Conservation (phyloP, 768 basidiomycete genomes). For the Trametes villosa region DNA sequence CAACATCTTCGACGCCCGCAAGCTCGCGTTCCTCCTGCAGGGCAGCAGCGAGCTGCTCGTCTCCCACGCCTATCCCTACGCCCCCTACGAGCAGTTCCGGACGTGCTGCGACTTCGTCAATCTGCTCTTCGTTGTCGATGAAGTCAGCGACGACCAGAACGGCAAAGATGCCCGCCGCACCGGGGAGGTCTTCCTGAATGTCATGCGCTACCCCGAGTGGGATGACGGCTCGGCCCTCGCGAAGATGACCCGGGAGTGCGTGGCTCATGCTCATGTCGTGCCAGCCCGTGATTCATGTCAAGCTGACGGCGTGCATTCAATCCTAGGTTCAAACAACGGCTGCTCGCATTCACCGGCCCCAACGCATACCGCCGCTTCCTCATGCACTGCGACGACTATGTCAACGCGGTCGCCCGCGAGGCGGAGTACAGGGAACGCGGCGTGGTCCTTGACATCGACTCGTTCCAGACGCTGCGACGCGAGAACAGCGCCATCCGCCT, state of each 20-base stretch:
- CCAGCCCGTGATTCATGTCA: not conserved
- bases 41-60: slow-evolving; percentile 67
- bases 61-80: slow-evolving; percentile 66
- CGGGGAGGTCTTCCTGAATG: slow-evolving; percentile 57
- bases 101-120: slow-evolving; percentile 66
- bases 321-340: slow-evolving; percentile 60
- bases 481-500: slow-evolving; percentile 73
- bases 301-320: not conserved
- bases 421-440: slow-evolving; percentile 66
- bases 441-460: slow-evolving; percentile 56
- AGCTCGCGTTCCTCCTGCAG: slow-evolving; percentile 65
- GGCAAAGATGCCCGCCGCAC: slow-evolving; percentile 60
- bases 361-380: slow-evolving; percentile 55
- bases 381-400: slow-evolving; percentile 58
- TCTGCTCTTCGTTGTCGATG: slow-evolving; percentile 63
- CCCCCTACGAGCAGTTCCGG: slow-evolving; percentile 60
- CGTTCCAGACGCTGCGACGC: slow-evolving; percentile 62
- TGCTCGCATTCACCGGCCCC: slow-evolving; percentile 49
- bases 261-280: slow-evolving; percentile 1
- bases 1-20: slow-evolving; percentile 61
- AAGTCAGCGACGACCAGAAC: slow-evolving; percentile 70
- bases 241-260: slow-evolving; percentile 68
- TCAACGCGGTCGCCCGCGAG: slow-evolving; percentile 60
- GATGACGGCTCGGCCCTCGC: slow-evolving; percentile 61
- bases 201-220: slow-evolving; percentile 58